Evolutionary conservation across 177 flowering plant genomes (phyloP), one percentile per base, ranked within the genome.

Genomic region (Vitis hybrid): DNA sequence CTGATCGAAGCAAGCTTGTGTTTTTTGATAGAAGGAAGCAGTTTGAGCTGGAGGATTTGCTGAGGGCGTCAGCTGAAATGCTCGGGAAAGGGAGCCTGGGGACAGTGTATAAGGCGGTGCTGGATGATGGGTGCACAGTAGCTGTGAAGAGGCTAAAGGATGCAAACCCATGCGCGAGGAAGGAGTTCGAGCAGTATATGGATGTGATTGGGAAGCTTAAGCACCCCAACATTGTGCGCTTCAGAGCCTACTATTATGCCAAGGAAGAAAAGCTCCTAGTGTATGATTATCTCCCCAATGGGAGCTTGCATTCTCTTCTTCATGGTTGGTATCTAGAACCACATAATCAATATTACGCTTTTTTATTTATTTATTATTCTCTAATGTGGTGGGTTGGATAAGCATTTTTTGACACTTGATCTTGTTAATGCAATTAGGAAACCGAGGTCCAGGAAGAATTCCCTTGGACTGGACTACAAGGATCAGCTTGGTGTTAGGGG

Each of bases 381-480:
- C 50, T 12, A 14, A 20, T 13, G 1, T 24, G 28, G 28, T 24
- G 28, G 28, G 28, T 24, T 24, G 28, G 28, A 24, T 24, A 24
- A 24, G 28, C 28, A 24, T 24, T 24, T 24, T 24, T 24, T 24
- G 28, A 24, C 28, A 24, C 9, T 59, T 72, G 54, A 13, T 65
- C 59, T 52, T 58, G 54, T 64, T 59, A 18, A 14, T 77, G 50
- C 1, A 53, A 73, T 71, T 67, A 92, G 98, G 86, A 11, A 91
- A 90, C 56, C 81, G 97, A 3, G 97, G 98, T 12, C 90, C 95
- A 1, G 98, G 99, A 14, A 86, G 99, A 70, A 90, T 89, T 60
- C 98, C 99, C 12, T 63, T 95, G 75, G 99, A 95, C 73, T 95
- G 99, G 99, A 92, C 98, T 2, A 93, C 98, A 8, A 87, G 99